Percentiles rank a stretch among this genome's conserved stretches.
These are phyloP conservation scores for California macrophylla DNA, from an alignment of 441 rosid species.

Conservation along the genomic window DNA sequence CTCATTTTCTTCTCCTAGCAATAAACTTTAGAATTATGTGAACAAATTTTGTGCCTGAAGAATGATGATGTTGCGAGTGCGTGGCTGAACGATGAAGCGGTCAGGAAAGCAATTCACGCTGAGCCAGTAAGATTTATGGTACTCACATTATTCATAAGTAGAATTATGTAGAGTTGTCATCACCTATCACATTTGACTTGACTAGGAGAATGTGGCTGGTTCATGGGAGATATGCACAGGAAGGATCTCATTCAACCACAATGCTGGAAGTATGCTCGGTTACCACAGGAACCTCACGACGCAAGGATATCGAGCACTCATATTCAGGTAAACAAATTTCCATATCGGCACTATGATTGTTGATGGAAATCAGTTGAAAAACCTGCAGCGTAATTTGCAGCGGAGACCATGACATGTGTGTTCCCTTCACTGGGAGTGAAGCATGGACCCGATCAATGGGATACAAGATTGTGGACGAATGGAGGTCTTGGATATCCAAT, in stretches of 20 bases:
- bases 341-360: too few relatives aligned
- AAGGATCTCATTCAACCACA: constrained; percentile 18
- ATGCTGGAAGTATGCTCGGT: constrained; percentile 41
- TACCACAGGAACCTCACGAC: constrained; percentile 36
- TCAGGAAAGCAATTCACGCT: constrained; percentile 48
- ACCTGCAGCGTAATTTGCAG: constrained; percentile 25
- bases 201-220: constrained; percentile 30
- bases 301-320: constrained; percentile 43
- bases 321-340: constrained; percentile 45
- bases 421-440: constrained; percentile 38
- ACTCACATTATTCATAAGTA: too few relatives aligned
- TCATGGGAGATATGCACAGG: constrained; percentile 40
- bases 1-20: too few relatives aligned
- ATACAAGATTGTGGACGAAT: constrained; percentile 29
- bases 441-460: constrained; percentile 44
- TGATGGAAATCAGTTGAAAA: too few relatives aligned
- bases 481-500: constrained; percentile 40
- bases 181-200: too few relatives aligned
- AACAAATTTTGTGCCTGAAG: constrained; percentile 16
- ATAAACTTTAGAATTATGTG: too few relatives aligned
- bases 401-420: constrained; percentile 41
- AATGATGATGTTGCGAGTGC: constrained; percentile 39
- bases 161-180: too few relatives aligned
- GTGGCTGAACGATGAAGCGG: constrained; percentile 42
- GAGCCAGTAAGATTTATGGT: constrained; percentile 20